phyloP scores from a whole-genome alignment of 805 yeast species.

The Yarrowia osloensis region DNA sequence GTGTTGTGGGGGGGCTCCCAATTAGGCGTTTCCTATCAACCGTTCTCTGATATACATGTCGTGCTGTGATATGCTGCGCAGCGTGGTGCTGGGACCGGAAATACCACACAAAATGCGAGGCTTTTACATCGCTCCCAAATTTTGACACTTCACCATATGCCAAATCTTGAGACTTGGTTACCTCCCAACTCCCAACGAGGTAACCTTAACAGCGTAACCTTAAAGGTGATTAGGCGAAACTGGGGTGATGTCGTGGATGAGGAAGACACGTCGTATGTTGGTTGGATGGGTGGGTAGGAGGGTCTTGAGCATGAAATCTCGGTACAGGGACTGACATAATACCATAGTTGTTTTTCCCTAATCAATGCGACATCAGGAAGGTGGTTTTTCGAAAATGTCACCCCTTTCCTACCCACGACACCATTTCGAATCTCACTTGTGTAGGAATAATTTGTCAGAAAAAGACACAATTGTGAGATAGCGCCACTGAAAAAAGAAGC shows the following conservation, averaged over 20 bases:
- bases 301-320: too few species aligned
- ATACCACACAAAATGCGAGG: constrained; percentile 18
- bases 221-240: neutral
- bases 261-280: too few species aligned
- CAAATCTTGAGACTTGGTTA: neutral
- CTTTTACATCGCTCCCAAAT: constrained; percentile 25
- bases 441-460: too few species aligned
- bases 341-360: too few species aligned
- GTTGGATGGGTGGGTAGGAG: too few species aligned
- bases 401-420: neutral
- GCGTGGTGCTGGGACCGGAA: neutral
- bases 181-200: constrained; percentile 4
- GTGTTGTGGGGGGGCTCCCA: constrained; percentile 24
- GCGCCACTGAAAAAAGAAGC: too few species aligned
- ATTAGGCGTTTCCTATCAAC: constrained; percentile 24
- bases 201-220: neutral
- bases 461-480: too few species aligned
- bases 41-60: constrained; percentile 24
- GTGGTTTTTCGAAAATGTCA: too few species aligned
- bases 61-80: constrained; percentile 24
- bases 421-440: neutral
- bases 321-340: too few species aligned
- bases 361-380: too few species aligned
- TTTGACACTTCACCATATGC: constrained; percentile 20
- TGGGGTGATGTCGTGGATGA: too few species aligned